These are phyloP conservation scores for Astraeus odoratus DNA, from an alignment of 768 basidiomycete genomes.

Conservation along the genomic window DNA sequence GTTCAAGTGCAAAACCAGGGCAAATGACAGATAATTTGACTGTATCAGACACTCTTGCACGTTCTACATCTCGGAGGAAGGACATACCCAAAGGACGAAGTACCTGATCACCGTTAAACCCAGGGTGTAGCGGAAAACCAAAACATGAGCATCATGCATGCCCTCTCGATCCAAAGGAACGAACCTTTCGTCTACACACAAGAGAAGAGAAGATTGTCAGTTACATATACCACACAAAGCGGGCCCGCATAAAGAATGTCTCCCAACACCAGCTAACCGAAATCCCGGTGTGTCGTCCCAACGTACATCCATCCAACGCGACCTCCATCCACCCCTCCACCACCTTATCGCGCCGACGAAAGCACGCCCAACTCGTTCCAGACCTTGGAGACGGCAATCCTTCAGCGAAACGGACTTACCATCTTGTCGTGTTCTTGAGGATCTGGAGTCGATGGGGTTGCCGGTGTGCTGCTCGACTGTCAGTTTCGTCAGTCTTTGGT, in stretches of 20 bases:
- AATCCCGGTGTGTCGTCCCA: not conserved
- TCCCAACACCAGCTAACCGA: not conserved
- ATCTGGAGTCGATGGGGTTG: constrained; percentile 16
- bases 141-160: constrained; percentile 9
- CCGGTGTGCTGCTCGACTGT: constrained; percentile 1
- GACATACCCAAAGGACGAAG: constrained; percentile 91
- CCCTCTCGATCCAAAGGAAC: constrained; percentile 14
- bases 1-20: too few species aligned
- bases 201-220: constrained; percentile 16
- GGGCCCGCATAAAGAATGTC: too few species aligned
- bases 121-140: not conserved
- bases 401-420: constrained; percentile 33
- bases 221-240: not conserved
- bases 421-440: constrained; percentile 35
- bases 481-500: too few species aligned
- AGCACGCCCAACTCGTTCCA: constrained; percentile 1
- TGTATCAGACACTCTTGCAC: not conserved
- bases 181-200: constrained; percentile 76
- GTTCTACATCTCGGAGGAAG: not conserved
- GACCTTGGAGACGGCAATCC: constrained; percentile 9
- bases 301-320: constrained; percentile 29
- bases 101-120: constrained; percentile 50
- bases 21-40: not conserved
- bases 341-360: constrained; percentile 10
- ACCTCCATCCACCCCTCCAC: constrained; percentile 28